Evolutionary conservation across 1,284 basidiomycete species (phyloP).

Genomic region (Stereum hirsutum): DNA sequence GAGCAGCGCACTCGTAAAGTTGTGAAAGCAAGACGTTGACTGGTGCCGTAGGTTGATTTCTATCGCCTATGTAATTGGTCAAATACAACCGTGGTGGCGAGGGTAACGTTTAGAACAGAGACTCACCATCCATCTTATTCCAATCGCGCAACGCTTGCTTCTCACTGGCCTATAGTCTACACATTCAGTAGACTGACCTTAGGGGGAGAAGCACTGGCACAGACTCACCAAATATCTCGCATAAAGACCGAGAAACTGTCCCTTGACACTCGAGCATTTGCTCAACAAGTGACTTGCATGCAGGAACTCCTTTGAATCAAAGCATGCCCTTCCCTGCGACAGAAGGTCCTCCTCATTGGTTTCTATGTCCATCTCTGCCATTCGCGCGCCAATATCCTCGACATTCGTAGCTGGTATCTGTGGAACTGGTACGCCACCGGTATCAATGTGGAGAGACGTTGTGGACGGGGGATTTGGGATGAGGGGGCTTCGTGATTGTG

Average conservation of each 20-base stretch:
- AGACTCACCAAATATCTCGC: constrained; percentile 77
- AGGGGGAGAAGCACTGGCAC: background rate
- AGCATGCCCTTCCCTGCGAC: constrained; percentile 65
- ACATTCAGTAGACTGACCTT: constrained; percentile 1
- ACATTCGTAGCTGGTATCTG: constrained; percentile 14
- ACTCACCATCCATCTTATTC: constrained; percentile 66
- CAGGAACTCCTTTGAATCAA: constrained; percentile 75
- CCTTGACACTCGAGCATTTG: constrained; percentile 59
- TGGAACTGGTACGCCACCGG: too few relatives aligned
- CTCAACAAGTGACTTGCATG: constrained; percentile 63
- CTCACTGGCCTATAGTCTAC: constrained; percentile 53
- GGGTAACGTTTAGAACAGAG: too few relatives aligned
- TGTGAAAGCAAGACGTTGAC: constrained; percentile 55
- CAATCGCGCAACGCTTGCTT: constrained; percentile 60
- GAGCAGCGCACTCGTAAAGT: constrained; percentile 29
- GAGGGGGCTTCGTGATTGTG: too few relatives aligned
- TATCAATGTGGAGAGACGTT: constrained; percentile 5
- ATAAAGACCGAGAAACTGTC: constrained; percentile 75
- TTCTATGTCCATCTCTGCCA: constrained; percentile 39
- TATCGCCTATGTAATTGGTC: constrained; percentile 40
- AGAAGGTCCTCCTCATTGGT: constrained; percentile 60
- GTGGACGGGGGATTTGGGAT: background rate
- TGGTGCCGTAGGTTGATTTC: constrained; percentile 64
- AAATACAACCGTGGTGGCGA: too few relatives aligned
- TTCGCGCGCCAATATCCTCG: constrained; percentile 11